Evolutionary conservation across 192 early-diverging fungal species (phyloP), one percentile per base, ranked within the genome.

Genomic region (Linnemannia schmuckeri): DNA sequence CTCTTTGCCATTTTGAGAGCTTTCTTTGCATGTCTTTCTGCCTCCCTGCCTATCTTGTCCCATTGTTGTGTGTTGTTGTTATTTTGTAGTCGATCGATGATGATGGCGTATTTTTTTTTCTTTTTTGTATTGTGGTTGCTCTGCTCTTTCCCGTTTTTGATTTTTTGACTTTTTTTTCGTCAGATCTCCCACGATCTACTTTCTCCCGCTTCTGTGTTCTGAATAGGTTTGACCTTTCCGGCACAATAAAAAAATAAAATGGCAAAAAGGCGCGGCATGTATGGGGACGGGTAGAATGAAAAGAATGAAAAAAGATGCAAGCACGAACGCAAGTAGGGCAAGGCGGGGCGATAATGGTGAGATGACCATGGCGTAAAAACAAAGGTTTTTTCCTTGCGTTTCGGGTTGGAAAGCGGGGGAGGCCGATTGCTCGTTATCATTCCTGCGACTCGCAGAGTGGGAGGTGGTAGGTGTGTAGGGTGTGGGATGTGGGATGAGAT

Each of bases 11-110:
- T 71, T 40, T 20, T 52, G 49, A 52, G 49, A 41, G 33, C 61
- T 66, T 24, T 33, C 44, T 46, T 46, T 46, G 44, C 44, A 46
- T 66, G 22, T 61, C 55, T 61, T 27, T n/a, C 55, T 61, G 1
- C n/a, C 10, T 61, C 9, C n/a, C 17, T 61, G 5, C 12, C 35
- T 42, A 37, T 71, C 20, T 40, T 7, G n/a, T 22, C 22, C 46
- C 46, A 30, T 7, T 46, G 40, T 35, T 49, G 72, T 74, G 7
- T 74, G 72, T 74, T 47, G 71, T 47, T 47, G 42, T 49, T 49
- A 10, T 74, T 74, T 22, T 30, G 17, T 4, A 30, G 35, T 30
- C 27, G 27, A 44, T 74, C 42, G 72, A 17, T 5, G 24, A 47
- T 74, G 40, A 33, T 74, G 40, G 40, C 30, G 46, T 15, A 46